Base-by-base conservation (phyloP, 495 filamentous ascomycete genomes). In the Penicillium argentinense region DNA sequence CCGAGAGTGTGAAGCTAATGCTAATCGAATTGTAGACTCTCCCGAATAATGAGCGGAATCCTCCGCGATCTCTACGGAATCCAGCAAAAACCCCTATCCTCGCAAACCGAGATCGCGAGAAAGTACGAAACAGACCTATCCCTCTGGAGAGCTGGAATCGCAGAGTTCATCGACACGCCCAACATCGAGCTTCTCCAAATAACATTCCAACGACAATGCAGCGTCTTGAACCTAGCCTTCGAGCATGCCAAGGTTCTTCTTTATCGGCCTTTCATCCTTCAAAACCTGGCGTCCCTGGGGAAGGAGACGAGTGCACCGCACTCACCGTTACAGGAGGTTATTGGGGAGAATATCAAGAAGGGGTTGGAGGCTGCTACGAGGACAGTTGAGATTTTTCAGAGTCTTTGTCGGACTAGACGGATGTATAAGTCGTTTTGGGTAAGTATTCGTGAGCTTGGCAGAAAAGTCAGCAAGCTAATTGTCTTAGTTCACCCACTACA, bases 201-300 rank as follows among this genome's bases (percentile, higher is more conserved):
- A 8, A 56, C 49, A 4, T 64, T 60, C 27, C 60, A 64, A 47
- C 42, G 60, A 5, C 60, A 64, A 37, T 58, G 56, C 21, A 64
- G 48, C 6, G 60, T 64, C 9, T 41, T 64, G 17, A 56, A 58
- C 37, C 44, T 64, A 11, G 60, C 60, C 5, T 64, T 60, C 30
- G 53, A 47, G 14, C 60, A 63, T 37, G 50, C 59, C 5, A 40
- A 59, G 22, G 55, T 63, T 9, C 33, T 63, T 21, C 47, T 63
- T 0, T 59, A 63, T 17, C 47, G 59, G 25, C 59, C 59, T 1
- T 62, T 62, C 28, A 27, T 62, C n/a, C 49, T 58, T 2, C 53
- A 47, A 44, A 43, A 55, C 34, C 46, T 57, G 8, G 49, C 44
- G 4, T 21, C 17, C 14, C 23, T 49, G 9, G 47, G 37, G n/a